Evolutionary conservation across 176 grass and related monocot species (phyloP).

Genomic region (Musa itinerans): DNA sequence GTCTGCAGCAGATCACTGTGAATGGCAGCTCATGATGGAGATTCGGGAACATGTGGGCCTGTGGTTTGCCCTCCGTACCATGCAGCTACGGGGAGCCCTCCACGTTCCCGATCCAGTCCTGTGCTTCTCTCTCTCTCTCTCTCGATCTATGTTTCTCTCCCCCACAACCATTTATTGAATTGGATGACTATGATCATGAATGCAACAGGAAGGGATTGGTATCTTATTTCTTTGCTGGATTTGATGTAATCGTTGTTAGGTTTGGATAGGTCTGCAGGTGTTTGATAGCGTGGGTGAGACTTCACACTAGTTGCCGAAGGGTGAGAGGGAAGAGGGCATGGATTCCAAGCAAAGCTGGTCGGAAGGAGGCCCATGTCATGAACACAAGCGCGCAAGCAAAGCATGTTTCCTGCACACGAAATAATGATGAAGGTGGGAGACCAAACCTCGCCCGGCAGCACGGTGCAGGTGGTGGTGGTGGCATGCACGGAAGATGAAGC

Average conservation of each 20-base stretch:
- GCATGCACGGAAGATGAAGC: not conserved
- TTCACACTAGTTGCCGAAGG: not conserved
- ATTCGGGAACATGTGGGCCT: conserved; percentile 13
- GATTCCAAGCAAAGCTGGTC: conserved; percentile 16
- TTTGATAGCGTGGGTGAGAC: no score
- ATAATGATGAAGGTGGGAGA: conserved; percentile 27
- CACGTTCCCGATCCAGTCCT: not conserved
- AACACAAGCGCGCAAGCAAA: conserved; percentile 26
- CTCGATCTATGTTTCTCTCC: not conserved
- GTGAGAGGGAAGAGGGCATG: not conserved
- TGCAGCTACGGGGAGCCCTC: not conserved
- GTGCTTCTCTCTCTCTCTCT: not conserved
- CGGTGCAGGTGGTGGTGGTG: conserved; percentile 12
- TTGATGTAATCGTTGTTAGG: no score
- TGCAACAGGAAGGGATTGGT: no score
- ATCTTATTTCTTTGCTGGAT: no score
- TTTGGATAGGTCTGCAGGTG: no score
- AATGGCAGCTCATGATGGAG: conserved; percentile 8
- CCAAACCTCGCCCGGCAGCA: not conserved
- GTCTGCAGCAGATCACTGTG: not conserved
- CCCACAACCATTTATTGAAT: not conserved
- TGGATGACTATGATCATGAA: no score
- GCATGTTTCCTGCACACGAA: conserved; percentile 27
- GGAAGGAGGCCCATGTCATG: not conserved
- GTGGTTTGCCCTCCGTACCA: not conserved